Evolutionary conservation across 1,284 basidiomycete genomes (phyloP), one percentile per base, ranked within the genome.

Genomic region (Moesziomyces parantarcticus): DNA sequence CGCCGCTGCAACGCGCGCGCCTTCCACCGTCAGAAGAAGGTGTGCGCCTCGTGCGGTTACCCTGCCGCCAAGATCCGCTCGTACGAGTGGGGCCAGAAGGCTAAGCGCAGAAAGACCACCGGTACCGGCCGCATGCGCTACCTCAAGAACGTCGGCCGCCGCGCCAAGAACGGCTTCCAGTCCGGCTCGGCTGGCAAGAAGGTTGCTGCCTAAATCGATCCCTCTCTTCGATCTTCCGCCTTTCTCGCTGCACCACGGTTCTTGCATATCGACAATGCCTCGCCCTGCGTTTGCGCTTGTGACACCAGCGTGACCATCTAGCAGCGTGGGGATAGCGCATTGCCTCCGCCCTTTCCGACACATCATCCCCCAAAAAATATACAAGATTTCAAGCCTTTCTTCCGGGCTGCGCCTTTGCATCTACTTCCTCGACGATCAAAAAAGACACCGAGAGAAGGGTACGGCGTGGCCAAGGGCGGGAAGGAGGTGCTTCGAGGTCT

Each of bases 41-140:
- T 91, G 76, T 99, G 96, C 86, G 92, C 91, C 53, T 91, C 93
- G 85, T 98, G 97, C 86, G 97, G 96, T 63, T 98, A 94, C 88
- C 96, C 96, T 58, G 87, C 93, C 63, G 95, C 96, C 72, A 98
- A 94, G 88, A 88, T 95, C 83, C 91, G 96, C 84, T 95, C 92
- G 82, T 98, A 90, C 87, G 92, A 98, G 87, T 99, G 96, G 96
- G 93, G 94, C 79, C 89, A 91, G 85, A 99, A 99, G 90, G 96
- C 95, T 66, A 97, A 98, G 90, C 91, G 96, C 87, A 91, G 96
- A 90, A 96, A 97, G 90, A 97, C 94, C 71, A 88, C 95, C 76
- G 96, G 96, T 79, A 95, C 96, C 80, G 96, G 96, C 78, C 90
- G 96, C 84, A 97, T 97, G 94, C 88, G 89, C 77, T 90, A 95